Evolutionary conservation across 1,284 basidiomycete genomes (phyloP).

Genomic region (Gomphus bonarii): DNA sequence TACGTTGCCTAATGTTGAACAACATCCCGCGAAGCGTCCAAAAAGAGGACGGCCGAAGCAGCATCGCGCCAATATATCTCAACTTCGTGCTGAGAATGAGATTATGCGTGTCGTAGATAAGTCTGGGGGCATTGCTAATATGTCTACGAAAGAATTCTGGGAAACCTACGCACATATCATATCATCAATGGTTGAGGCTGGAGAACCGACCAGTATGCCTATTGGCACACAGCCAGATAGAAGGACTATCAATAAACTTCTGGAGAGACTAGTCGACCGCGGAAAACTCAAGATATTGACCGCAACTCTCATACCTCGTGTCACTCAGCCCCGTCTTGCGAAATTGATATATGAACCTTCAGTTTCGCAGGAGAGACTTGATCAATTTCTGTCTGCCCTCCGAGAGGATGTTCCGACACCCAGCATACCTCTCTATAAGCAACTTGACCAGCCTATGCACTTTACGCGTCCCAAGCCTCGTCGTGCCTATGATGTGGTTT

Average conservation of each 20-base stretch:
- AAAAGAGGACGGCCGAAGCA: constrained; percentile 18
- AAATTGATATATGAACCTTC: constrained; percentile 53
- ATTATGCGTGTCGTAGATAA: constrained; percentile 50
- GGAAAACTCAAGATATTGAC: constrained; percentile 57
- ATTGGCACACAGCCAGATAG: constrained; percentile 62
- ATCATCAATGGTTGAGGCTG: constrained; percentile 39
- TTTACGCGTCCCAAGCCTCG: constrained; percentile 2
- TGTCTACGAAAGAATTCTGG: constrained; percentile 55
- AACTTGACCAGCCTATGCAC: not conserved
- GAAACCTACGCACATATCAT: constrained; percentile 53
- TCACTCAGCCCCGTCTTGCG: constrained; percentile 41
- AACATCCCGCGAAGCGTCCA: constrained; percentile 16
- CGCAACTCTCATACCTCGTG: constrained; percentile 42
- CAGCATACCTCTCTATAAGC: not conserved
- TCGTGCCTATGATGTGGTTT: not conserved
- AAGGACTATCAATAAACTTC: constrained; percentile 50
- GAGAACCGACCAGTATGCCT: constrained; percentile 57
- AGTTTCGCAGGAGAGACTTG: constrained; percentile 37
- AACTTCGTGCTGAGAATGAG: constrained; percentile 69
- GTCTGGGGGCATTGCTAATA: constrained; percentile 53
- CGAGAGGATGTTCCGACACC: constrained; percentile 2
- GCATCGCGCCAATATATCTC: constrained; percentile 51
- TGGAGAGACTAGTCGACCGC: constrained; percentile 48
- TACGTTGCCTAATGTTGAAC: not conserved
- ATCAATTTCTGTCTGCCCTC: constrained; percentile 16